Evolutionary conservation across 1,139 yeast species (phyloP).

Genomic region (Hemisphaericaspora subhashii): DNA sequence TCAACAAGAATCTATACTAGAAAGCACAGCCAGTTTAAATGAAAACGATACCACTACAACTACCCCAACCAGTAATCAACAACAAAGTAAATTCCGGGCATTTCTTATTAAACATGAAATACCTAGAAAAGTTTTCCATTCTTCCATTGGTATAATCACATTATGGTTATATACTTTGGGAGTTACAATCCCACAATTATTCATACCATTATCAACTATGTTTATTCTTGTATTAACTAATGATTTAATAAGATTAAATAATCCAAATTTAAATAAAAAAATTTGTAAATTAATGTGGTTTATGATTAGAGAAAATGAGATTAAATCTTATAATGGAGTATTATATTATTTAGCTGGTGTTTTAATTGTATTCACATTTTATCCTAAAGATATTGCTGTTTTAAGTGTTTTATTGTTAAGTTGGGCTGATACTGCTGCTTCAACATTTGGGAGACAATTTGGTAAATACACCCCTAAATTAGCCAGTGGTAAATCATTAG

Average conservation of each 20-base stretch:
- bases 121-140: slow-evolving; percentile 83
- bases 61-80: not conserved
- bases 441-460: slow-evolving; percentile 82
- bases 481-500: slow-evolving; percentile 72
- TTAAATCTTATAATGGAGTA: slow-evolving; percentile 72
- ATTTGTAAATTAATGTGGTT: slow-evolving; percentile 73
- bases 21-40: not conserved
- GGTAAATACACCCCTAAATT: slow-evolving; percentile 85
- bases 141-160: slow-evolving; percentile 82
- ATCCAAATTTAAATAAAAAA: slow-evolving; percentile 57
- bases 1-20: slow-evolving; percentile 4
- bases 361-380: slow-evolving; percentile 62
- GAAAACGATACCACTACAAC: slow-evolving; percentile 1
- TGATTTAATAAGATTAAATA: slow-evolving; percentile 68
- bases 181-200: slow-evolving; percentile 52
- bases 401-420: slow-evolving; percentile 78
- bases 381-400: slow-evolving; percentile 79
- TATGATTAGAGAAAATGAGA: slow-evolving; percentile 80
- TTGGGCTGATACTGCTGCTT: slow-evolving; percentile 98
- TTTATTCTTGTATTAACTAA: slow-evolving; percentile 58
- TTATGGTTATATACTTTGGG: slow-evolving; percentile 71
- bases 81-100: slow-evolving; percentile 35
- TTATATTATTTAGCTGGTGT: slow-evolving; percentile 83
- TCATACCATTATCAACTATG: slow-evolving; percentile 56
- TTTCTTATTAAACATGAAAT: slow-evolving; percentile 78